Conservation (phyloP, 371 early-diverging fungal genomes). For the Apophysomyces variabilis region DNA sequence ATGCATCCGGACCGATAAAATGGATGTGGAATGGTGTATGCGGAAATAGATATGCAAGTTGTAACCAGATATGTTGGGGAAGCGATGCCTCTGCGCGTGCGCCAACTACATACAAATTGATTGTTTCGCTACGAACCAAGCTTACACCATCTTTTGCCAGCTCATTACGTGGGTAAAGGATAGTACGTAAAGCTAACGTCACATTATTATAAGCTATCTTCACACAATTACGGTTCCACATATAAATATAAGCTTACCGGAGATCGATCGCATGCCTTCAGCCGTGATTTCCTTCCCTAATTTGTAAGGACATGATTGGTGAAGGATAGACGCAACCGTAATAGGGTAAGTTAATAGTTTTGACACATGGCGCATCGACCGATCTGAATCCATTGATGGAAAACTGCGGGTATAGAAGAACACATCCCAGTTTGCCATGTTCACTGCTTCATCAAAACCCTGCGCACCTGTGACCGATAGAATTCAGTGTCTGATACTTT, state of each 20-base stretch:
- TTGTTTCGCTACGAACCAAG: constrained; percentile 54
- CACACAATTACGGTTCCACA: background rate
- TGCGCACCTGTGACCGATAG: constrained; percentile 56
- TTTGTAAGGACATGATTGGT: constrained; percentile 75
- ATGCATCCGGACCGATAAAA: constrained; percentile 83
- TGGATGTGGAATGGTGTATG: constrained; percentile 78
- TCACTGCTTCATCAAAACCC: constrained; percentile 78
- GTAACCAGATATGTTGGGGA: constrained; percentile 79
- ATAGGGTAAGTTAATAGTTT: constrained; percentile 84
- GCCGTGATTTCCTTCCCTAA: constrained; percentile 70
- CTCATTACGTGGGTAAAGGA: constrained; percentile 63
- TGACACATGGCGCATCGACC: constrained; percentile 82
- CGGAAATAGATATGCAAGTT: constrained; percentile 81
- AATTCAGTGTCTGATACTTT: background rate
- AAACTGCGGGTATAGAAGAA: constrained; percentile 85
- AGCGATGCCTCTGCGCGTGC: constrained; percentile 83
- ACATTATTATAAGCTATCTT: too few species aligned
- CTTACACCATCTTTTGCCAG: constrained; percentile 51
- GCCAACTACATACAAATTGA: constrained; percentile 78
- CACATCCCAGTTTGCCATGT: constrained; percentile 83
- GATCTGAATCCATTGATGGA: constrained; percentile 73
- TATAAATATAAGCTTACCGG: constrained; percentile 44
- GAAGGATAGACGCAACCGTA: constrained; percentile 80
- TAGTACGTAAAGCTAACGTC: constrained; percentile 67
- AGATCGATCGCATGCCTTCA: constrained; percentile 74